Evolutionary conservation across 1,284 basidiomycete genomes (phyloP).

Genomic region (Ganoderma meredithae): DNA sequence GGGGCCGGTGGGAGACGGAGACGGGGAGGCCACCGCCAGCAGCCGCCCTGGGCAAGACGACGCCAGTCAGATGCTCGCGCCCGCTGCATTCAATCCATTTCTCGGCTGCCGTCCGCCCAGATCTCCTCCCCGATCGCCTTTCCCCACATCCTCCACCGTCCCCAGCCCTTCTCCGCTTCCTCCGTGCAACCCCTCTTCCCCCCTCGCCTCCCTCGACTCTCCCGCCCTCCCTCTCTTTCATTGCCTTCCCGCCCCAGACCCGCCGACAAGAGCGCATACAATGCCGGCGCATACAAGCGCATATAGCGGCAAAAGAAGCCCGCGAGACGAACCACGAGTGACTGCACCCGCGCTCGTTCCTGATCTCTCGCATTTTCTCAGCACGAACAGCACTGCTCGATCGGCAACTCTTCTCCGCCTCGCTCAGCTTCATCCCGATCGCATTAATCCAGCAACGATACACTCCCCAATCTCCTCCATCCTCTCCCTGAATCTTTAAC

Average conservation of each 20-base stretch:
- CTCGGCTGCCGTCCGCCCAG: background rate
- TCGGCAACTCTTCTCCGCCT: background rate
- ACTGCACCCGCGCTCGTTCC: background rate
- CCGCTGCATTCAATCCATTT: background rate
- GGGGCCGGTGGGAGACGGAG: background rate
- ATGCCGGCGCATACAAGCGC: background rate
- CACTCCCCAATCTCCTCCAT: background rate
- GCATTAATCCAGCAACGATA: conserved; percentile 1
- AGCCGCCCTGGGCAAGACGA: background rate
- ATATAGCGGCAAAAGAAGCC: background rate
- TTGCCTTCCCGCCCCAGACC: background rate
- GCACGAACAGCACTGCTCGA: background rate
- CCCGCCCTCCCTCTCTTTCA: background rate
- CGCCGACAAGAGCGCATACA: background rate
- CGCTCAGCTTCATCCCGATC: background rate
- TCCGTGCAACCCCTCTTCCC: background rate
- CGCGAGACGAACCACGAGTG: background rate
- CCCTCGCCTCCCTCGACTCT: background rate
- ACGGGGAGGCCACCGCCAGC: background rate
- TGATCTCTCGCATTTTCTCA: background rate
- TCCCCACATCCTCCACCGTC: background rate
- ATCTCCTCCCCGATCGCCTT: background rate
- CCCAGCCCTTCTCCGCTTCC: background rate
- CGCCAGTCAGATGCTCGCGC: background rate
- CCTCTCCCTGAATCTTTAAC: background rate